Conservation (phyloP, 768 basidiomycete species). For the Tephrocybe sp. region DNA sequence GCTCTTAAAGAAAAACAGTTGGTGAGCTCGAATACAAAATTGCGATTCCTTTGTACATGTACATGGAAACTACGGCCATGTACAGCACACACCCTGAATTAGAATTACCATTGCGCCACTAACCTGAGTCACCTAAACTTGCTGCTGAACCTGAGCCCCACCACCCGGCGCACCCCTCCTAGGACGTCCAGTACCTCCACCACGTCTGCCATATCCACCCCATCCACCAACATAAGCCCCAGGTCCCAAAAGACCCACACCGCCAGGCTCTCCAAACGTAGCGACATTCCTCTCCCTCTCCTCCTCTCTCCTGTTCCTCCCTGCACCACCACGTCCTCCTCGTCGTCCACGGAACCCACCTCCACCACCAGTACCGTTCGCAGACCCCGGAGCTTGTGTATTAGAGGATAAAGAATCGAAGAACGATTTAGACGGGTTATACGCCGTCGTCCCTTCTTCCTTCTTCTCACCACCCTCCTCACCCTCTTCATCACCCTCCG, state of each 20-base stretch:
- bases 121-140: not conserved
- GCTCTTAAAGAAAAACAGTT: no score
- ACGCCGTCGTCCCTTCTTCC: slow-evolving; percentile 42
- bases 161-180: not conserved
- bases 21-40: no score
- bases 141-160: not conserved
- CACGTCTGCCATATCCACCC: slow-evolving; percentile 30
- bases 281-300: slow-evolving; percentile 74
- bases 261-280: slow-evolving; percentile 85
- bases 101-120: no score
- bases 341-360: slow-evolving; percentile 36
- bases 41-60: no score
- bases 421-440: slow-evolving; percentile 78
- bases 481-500: slow-evolving; percentile 24
- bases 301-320: slow-evolving; percentile 63
- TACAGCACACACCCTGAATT: no score
- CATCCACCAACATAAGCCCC: slow-evolving; percentile 78
- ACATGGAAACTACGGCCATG: no score
- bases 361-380: not conserved
- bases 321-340: slow-evolving; percentile 47
- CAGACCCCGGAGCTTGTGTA: slow-evolving; percentile 11
- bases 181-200: slow-evolving; percentile 13
- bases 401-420: slow-evolving; percentile 63
- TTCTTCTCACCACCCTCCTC: slow-evolving; percentile 22
- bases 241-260: slow-evolving; percentile 73